Conservation (phyloP, 306 rosid species). For the Argentina anserina region DNA sequence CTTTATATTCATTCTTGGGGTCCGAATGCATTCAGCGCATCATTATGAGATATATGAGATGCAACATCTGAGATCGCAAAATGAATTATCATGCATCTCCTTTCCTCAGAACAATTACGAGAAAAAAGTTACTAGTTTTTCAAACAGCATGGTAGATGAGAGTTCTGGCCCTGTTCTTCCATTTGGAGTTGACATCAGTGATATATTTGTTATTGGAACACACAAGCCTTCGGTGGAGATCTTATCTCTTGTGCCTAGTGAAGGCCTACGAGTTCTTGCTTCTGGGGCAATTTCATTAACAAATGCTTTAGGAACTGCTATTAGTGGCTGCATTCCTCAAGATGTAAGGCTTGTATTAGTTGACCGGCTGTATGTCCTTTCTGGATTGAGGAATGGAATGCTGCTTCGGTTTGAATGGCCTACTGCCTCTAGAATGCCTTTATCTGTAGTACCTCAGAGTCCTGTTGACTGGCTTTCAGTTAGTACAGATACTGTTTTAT, state of each 20-base stretch:
- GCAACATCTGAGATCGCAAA: conserved; percentile 65
- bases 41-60: conserved; percentile 75
- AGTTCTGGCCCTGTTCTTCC: conserved; percentile 38
- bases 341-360: conserved; percentile 84
- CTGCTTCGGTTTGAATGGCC: conserved; percentile 96
- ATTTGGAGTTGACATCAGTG: conserved; percentile 45
- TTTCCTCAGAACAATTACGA: conserved; percentile 53
- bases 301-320: conserved; percentile 62
- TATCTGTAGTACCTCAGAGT: conserved; percentile 34
- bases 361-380: conserved; percentile 70
- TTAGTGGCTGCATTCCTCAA: conserved; percentile 88
- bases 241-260: conserved; percentile 43
- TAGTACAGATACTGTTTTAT: conserved; percentile 37
- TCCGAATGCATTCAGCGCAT: conserved; percentile 49
- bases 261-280: conserved; percentile 62
- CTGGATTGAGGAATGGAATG: conserved; percentile 95
- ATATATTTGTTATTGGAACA: conserved; percentile 77
- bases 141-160: conserved; percentile 29
- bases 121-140: conserved; percentile 33
- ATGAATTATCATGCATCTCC: conserved; percentile 89
- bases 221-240: conserved; percentile 91
- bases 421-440: conserved; percentile 21
- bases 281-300: conserved; percentile 68
- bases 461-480: conserved; percentile 33
- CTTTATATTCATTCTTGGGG: conserved; percentile 72